Conservation (phyloP, 2,329 filamentous ascomycete genomes). For the Cladobotryum mycophilum region DNA sequence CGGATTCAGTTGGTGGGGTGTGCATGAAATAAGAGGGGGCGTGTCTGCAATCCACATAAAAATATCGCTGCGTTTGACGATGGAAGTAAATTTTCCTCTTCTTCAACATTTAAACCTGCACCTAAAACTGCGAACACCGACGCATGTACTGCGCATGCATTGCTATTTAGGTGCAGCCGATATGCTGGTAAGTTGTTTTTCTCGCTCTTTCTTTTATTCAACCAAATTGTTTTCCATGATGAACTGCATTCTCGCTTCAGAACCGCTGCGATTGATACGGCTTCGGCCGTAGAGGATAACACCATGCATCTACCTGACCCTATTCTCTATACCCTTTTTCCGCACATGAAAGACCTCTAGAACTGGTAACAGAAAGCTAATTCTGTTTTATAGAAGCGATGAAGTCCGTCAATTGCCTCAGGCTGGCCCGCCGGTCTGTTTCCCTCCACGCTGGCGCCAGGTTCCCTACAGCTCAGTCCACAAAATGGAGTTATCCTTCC, state of each 20-base stretch:
- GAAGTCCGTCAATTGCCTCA: conserved; percentile 32
- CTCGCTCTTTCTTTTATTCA: background rate
- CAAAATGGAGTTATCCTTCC: conserved; percentile 3
- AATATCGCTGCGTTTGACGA: background rate
- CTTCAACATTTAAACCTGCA: background rate
- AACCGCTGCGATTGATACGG: conserved; percentile 47
- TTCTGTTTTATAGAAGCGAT: conserved; percentile 27
- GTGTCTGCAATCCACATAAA: conserved; percentile 6
- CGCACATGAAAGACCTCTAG: background rate
- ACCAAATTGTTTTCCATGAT: conserved; percentile 29
- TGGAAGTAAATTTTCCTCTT: conserved; percentile 1
- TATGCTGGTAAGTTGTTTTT: conserved; percentile 33
- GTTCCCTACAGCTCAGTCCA: background rate
- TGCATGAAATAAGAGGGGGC: conserved; percentile 9
- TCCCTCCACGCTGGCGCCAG: conserved; percentile 5
- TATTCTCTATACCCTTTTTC: conserved; percentile 4
- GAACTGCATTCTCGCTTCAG: conserved; percentile 40
- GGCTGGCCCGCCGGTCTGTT: conserved; percentile 27
- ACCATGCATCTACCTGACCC: conserved; percentile 35
- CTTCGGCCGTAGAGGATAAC: conserved; percentile 38
- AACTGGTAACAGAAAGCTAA: conserved; percentile 35
- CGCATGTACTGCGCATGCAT: conserved; percentile 6
- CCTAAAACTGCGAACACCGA: background rate
- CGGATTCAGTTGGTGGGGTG: conserved; percentile 12
- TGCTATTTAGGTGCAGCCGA: conserved; percentile 16